Percentiles rank a stretch among this genome's conserved stretches.
Conservation (phyloP, 2,329 filamentous ascomycete genomes). For the Metarhizium album region DNA sequence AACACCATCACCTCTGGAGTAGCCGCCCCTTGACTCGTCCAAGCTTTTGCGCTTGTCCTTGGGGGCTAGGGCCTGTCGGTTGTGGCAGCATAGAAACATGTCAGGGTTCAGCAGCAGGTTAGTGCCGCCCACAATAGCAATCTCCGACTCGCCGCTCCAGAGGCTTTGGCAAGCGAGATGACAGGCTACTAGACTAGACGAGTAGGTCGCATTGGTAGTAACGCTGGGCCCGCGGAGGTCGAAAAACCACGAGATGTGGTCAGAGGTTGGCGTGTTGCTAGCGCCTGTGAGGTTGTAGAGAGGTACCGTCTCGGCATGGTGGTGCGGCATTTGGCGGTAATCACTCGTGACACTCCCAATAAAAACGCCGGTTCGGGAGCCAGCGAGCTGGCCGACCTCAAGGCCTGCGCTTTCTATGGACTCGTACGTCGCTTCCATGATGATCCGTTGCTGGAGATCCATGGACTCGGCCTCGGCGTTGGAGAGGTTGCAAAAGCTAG, state of each 20-base stretch:
- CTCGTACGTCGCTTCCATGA: constrained; percentile 37
- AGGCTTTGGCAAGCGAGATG: constrained; percentile 14
- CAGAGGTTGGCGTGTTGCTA: constrained; percentile 1
- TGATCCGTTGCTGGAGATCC: constrained; percentile 36
- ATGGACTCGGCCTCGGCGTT: constrained; percentile 27
- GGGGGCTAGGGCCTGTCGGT: constrained; percentile 12
- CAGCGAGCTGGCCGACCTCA: constrained; percentile 30
- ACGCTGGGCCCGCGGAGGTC: constrained; percentile 10
- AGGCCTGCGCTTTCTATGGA: constrained; percentile 37
- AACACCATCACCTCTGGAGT: constrained; percentile 23
- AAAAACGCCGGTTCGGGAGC: constrained; percentile 32
- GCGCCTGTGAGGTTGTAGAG: neutral
- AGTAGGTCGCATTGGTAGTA: constrained; percentile 29
- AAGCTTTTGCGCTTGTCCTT: constrained; percentile 13
- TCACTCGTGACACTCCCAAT: neutral
- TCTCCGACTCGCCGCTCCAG: constrained; percentile 2
- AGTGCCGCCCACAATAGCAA: constrained; percentile 14
- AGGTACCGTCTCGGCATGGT: neutral
- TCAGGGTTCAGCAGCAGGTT: constrained; percentile 8
- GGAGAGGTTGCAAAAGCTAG: constrained; percentile 33
- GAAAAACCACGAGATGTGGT: constrained; percentile 10
- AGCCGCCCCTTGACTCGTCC: constrained; percentile 6
- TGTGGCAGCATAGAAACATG: constrained; percentile 12
- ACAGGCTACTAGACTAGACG: constrained; percentile 21
- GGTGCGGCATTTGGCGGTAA: neutral